Base-by-base conservation (phyloP, 2,329 filamentous ascomycete genomes). In the Trichoderma simmonsii region DNA sequence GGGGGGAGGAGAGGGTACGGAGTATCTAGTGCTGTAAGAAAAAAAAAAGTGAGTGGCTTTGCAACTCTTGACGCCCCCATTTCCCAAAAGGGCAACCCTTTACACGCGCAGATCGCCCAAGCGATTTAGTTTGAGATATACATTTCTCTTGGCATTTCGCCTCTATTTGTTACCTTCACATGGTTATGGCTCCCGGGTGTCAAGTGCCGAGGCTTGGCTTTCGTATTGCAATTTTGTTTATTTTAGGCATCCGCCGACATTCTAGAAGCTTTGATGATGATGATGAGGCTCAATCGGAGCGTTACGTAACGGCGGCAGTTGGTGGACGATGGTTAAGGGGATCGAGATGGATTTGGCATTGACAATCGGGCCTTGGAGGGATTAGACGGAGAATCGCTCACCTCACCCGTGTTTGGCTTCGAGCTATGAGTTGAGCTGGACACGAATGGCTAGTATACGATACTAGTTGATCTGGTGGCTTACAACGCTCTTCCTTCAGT, bases 81-180 rank as follows among this genome's bases (percentile, higher is more conserved):
- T 69, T 26, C 66, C 66, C 26, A 30, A 69, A 69, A 26, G 14
- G 56, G 66, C 3, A 66, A 56, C 26, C 5, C 48, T 51, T 9
- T 24, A 21, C 18, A 15, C 5, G 7, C 28, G 32, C 26, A 12
- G 56, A 69, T 69, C 66, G 66, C 36, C 26, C 12, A 34, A 34
- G 6, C 66, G 66, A 69, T 69, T 61, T 69, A 61, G 36, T 61
- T 61, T 61, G 28, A 69, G 56, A 61, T 69, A 34, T 48, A 15
- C 66, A 24, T 51, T 51, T 68, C 12, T 36, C 56, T 69, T 69
- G 66, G 66, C 66, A 69, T 32, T 18, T 9, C 15, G 6, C 12
- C 28, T 69, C 51, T 51, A n/a, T 48, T 59, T 21, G 3, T 15
- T 15, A 4, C 32, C 57, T 61, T 69, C 56, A 69, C 66, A 69